A percentile compares a stretch with the other conserved stretches of the same genome.
Evolutionary conservation across 139 green algal species (phyloP).

Genomic region (Haematococcus sp.): DNA sequence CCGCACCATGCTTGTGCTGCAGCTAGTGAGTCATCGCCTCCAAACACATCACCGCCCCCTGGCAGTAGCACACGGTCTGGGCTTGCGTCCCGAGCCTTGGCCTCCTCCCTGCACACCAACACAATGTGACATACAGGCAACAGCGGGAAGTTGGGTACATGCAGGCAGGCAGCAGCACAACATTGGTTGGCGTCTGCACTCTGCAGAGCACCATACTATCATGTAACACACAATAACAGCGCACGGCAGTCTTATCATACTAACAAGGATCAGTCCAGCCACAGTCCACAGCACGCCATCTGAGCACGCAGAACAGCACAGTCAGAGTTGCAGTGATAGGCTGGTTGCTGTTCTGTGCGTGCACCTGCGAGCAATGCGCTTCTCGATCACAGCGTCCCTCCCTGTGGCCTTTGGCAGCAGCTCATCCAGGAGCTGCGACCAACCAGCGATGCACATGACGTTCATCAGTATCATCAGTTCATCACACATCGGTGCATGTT

Average conservation of each 20-base stretch:
- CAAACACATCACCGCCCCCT: constrained; percentile 59
- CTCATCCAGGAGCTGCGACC: constrained; percentile 49
- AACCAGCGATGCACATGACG: too few relatives aligned
- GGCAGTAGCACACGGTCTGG: constrained; percentile 45
- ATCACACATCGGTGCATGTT: too few relatives aligned
- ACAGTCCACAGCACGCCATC: too few relatives aligned
- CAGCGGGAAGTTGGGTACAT: too few relatives aligned
- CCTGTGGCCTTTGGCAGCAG: constrained; percentile 54
- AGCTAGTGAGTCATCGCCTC: constrained; percentile 52
- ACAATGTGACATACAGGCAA: not conserved
- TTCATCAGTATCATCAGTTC: too few relatives aligned
- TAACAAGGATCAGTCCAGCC: not conserved
- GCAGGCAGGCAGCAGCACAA: too few relatives aligned
- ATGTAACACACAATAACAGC: not conserved
- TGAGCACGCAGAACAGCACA: too few relatives aligned
- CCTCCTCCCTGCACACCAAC: constrained; percentile 38
- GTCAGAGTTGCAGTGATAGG: too few relatives aligned
- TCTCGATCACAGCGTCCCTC: constrained; percentile 56
- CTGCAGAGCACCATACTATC: not conserved
- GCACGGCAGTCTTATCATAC: not conserved
- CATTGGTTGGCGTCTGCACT: not conserved
- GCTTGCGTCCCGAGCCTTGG: constrained; percentile 32
- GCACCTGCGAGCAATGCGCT: constrained; percentile 35
- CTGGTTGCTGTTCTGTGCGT: too few relatives aligned
- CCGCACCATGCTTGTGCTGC: constrained; percentile 56